Conservation (phyloP, 2,329 filamentous ascomycete species). For the Sclerotinia minor region DNA sequence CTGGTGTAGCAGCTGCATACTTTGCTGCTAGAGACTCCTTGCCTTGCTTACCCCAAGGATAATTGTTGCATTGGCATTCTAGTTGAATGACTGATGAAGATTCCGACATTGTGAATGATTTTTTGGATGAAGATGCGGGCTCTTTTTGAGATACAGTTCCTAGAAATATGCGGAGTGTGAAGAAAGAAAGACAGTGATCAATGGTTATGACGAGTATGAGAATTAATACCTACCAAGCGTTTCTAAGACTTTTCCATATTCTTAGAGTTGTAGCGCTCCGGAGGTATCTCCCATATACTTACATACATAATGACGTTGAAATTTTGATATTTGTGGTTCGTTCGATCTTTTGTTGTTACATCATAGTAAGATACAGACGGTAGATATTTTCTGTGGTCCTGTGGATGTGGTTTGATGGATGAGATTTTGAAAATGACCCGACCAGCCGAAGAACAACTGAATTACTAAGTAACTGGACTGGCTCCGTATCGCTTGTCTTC, state of each 20-base stretch:
- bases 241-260: not conserved
- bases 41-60: conserved; percentile 66
- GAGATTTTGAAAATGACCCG: not conserved
- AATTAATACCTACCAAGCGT: conserved; percentile 16
- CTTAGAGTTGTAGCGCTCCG: not conserved
- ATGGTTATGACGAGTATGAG: not conserved
- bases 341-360: conserved; percentile 16
- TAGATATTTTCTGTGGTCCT: conserved; percentile 3
- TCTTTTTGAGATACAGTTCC: not conserved
- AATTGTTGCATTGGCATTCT: conserved; percentile 53
- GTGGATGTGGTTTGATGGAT: not conserved
- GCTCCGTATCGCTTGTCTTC: not conserved
- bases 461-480: no score
- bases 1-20: conserved; percentile 64
- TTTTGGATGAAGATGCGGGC: no score
- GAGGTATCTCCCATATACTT: conserved; percentile 13
- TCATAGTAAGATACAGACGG: conserved; percentile 3
- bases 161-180: not conserved
- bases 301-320: conserved; percentile 15
- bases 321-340: conserved; percentile 1
- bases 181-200: not conserved
- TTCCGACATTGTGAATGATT: conserved; percentile 20
- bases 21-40: conserved; percentile 64
- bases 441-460: not conserved
- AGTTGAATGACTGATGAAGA: conserved; percentile 51